Percentiles rank a stretch among this genome's conserved stretches.
Evolutionary conservation across 2,329 filamentous ascomycete species (phyloP).

Genomic region (Hypomyces perniciosus): DNA sequence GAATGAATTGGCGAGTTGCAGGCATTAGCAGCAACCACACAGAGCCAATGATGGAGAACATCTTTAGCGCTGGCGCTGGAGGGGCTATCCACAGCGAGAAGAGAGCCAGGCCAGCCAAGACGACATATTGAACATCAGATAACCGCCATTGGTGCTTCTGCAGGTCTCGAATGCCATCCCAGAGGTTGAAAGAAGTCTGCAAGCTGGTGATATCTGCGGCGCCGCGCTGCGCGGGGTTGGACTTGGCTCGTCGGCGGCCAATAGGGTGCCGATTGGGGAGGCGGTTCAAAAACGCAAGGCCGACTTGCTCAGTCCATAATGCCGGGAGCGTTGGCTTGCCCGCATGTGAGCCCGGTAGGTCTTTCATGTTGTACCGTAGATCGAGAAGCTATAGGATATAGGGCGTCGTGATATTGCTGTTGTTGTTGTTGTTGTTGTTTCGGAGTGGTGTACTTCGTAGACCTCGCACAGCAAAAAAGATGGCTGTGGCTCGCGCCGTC

Average conservation of each 20-base stretch:
- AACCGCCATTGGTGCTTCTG: slow-evolving; percentile 73
- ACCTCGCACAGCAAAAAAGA: slow-evolving; percentile 7
- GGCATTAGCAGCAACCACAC: slow-evolving; percentile 71
- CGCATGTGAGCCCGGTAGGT: slow-evolving; percentile 30
- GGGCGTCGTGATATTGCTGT: slow-evolving; percentile 12
- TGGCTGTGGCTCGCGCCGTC: slow-evolving; percentile 15
- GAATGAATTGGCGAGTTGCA: slow-evolving; percentile 81
- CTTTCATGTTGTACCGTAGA: slow-evolving; percentile 30
- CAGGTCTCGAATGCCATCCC: slow-evolving; percentile 69
- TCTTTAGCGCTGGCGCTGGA: slow-evolving; percentile 73
- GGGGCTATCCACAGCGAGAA: slow-evolving; percentile 83
- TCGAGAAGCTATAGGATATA: background rate
- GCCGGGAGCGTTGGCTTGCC: slow-evolving; percentile 37
- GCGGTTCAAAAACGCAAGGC: slow-evolving; percentile 37
- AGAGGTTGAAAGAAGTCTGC: slow-evolving; percentile 75
- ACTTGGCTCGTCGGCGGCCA: slow-evolving; percentile 32
- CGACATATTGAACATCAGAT: slow-evolving; percentile 79
- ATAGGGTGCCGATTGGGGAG: slow-evolving; percentile 35
- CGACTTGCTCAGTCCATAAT: slow-evolving; percentile 35
- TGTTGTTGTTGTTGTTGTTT: slow-evolving; percentile 7
- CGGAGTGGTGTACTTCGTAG: too few relatives aligned
- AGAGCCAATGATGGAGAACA: slow-evolving; percentile 60
- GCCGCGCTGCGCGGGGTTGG: slow-evolving; percentile 26
- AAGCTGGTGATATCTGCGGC: slow-evolving; percentile 64
- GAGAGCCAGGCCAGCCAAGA: slow-evolving; percentile 66